Conservation (phyloP, 176 grass and related monocot genomes). For the Ananas comosus region DNA sequence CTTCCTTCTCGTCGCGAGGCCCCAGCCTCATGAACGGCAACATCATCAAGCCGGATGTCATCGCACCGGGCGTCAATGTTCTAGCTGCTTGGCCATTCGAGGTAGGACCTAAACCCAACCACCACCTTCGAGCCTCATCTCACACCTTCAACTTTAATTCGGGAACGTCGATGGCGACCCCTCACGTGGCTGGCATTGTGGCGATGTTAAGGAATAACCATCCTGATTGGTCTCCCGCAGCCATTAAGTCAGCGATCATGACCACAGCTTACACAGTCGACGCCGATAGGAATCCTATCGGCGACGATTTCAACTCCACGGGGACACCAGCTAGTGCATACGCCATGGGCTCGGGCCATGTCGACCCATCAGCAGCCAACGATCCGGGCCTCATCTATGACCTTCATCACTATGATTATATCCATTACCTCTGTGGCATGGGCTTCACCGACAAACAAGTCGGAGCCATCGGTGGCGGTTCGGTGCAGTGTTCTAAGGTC, state of each 20-base stretch:
- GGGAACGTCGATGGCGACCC: conserved; percentile 81
- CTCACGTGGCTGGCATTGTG: conserved; percentile 67
- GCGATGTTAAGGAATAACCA: conserved; percentile 54
- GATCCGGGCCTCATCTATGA: conserved; percentile 67
- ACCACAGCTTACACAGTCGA: conserved; percentile 46
- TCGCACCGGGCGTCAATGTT: conserved; percentile 61
- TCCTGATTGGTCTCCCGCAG: conserved; percentile 68
- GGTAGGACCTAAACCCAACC: background rate
- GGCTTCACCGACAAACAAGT: conserved; percentile 38
- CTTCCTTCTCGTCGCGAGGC: conserved; percentile 67
- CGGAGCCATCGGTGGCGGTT: conserved; percentile 29
- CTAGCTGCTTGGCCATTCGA: conserved; percentile 17
- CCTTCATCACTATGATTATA: conserved; percentile 40
- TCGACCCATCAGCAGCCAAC: conserved; percentile 42
- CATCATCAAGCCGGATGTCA: conserved; percentile 79
- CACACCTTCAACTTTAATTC: conserved; percentile 47
- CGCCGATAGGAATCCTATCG: conserved; percentile 25
- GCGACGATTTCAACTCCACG: conserved; percentile 8
- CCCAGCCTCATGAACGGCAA: conserved; percentile 42
- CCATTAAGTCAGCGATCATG: conserved; percentile 83
- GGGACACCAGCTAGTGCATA: conserved; percentile 14
- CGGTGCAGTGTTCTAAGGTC: conserved; percentile 23
- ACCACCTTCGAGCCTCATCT: background rate
- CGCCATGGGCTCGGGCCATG: conserved; percentile 52
- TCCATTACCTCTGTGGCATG: conserved; percentile 54